Conservation (phyloP, 2,329 filamentous ascomycete genomes). For the Aspergillus sp. region DNA sequence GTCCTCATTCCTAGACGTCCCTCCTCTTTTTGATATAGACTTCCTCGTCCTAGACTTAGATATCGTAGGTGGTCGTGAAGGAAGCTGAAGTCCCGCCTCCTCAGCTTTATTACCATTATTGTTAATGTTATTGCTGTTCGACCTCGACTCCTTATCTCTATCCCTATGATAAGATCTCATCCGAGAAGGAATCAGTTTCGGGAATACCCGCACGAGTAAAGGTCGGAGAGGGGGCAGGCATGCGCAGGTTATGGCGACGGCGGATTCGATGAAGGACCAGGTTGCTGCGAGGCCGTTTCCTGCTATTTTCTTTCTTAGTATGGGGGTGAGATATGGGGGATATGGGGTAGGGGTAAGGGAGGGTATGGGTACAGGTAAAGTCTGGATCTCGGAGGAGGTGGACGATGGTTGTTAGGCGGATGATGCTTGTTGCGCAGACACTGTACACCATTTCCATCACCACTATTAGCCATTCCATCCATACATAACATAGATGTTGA, state of each 20-base stretch:
- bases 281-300: conserved; percentile 27
- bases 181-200: conserved; percentile 24
- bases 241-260: conserved; percentile 36
- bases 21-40: no score
- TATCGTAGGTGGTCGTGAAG: no score
- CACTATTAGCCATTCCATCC: no score
- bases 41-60: no score
- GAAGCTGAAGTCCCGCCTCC: no score
- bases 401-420: conserved; percentile 20
- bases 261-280: conserved; percentile 36
- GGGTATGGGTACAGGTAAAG: conserved; percentile 22
- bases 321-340: neutral
- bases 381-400: conserved; percentile 25
- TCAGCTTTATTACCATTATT: no score
- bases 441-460: conserved; percentile 16
- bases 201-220: conserved; percentile 28
- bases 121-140: no score
- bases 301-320: neutral
- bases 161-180: conserved; percentile 18
- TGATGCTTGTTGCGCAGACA: conserved; percentile 32
- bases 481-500: no score
- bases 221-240: conserved; percentile 32
- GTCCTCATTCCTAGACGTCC: no score
- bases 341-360: neutral
- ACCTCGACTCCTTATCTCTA: neutral